Percentiles rank a stretch among this genome's conserved stretches.
These are phyloP conservation scores for Penicillium occitanis DNA, from an alignment of 2,329 filamentous ascomycete species.

Conservation along the genomic window DNA sequence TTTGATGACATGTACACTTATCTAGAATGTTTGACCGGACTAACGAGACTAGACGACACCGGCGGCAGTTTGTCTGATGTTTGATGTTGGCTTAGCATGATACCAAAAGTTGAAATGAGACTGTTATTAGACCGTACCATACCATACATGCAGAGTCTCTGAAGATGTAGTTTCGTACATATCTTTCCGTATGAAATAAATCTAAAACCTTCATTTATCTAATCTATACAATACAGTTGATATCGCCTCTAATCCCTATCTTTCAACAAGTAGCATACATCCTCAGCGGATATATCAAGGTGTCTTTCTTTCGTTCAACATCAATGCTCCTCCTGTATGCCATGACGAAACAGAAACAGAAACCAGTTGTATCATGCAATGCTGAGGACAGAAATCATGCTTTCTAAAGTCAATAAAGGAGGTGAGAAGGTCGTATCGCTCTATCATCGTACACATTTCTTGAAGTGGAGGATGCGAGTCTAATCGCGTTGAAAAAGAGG, in stretches of 20 bases:
- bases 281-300: not conserved
- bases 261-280: not conserved
- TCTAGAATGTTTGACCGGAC: not conserved
- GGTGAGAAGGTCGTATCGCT: not conserved
- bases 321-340: not conserved
- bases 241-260: not conserved
- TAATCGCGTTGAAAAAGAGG: not conserved
- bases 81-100: not conserved
- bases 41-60: not conserved
- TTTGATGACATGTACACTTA: not conserved
- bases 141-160: not conserved
- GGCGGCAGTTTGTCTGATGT: not conserved
- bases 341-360: not conserved
- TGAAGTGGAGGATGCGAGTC: not conserved
- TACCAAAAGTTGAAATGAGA: not conserved
- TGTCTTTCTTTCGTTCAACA: not conserved
- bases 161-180: not conserved
- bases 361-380: not conserved
- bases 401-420: not conserved
- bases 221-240: slow-evolving; percentile 5
- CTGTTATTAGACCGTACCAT: not conserved
- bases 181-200: not conserved
- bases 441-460: not conserved
- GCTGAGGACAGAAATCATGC: not conserved
- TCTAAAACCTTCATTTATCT: slow-evolving; percentile 4